Evolutionary conservation across 352 stramenopile genomes (phyloP), one percentile per base, ranked within the genome.

Genomic region (Globisporangium okanoganense): DNA sequence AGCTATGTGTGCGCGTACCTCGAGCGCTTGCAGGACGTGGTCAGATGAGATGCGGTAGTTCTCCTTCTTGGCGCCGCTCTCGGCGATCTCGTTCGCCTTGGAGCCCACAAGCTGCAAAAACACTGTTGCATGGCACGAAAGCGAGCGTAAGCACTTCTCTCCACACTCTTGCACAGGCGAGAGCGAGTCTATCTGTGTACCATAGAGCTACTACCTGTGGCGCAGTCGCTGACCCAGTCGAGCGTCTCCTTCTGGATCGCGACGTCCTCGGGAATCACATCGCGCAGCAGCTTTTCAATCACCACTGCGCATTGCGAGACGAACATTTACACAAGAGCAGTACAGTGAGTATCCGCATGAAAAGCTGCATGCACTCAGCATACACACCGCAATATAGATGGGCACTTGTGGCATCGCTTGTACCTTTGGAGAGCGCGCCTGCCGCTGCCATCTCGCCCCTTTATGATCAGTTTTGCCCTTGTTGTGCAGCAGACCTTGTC

Each of bases 1-100:
- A n/a, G n/a, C n/a, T n/a, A n/a, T n/a, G n/a, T n/a, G 6, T 33
- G 29, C 12, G n/a, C 36, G 6, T 31, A 87, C 79, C 71, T 87
- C 64, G 25, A 92, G 71, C 54, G 80, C 80, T 38, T 72, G 51
- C 29, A 76, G 63, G 18, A 89, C 71, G 50, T 90, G 72, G 13
- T 88, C 78, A n/a, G 73, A 41, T 18, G 71, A 73, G 51, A 92
- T 79, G 48, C 83, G 83, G 52, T 89, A 88, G 58, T 87, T 86
- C 43, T 92, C 78, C 52, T 78, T 85, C 61, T 73, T 85, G 13
- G 80, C 69, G 24, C 56, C 50, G 4, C 49, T 64, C 53, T 85
- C 77, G 0, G 83, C 83, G 10, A 84, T 64, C 3, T 53, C 60
- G 49, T 92, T 90, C 16, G 83, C 75, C 22, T 77, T 70, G 0